phyloP scores from a whole-genome alignment of 495 filamentous ascomycete genomes.

The Penicillium cosmopolitanum region DNA sequence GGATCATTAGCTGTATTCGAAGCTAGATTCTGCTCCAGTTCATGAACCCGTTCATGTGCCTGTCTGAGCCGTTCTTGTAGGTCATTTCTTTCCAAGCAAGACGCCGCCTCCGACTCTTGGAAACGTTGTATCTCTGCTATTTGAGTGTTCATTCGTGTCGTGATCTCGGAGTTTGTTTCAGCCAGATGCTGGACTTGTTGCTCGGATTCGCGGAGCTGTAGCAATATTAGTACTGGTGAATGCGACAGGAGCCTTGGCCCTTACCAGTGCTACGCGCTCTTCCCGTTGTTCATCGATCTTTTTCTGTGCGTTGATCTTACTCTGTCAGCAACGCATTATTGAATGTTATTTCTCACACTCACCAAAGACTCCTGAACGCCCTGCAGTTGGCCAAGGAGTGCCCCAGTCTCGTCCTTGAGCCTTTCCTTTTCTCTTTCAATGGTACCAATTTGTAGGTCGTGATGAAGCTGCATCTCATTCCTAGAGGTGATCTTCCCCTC shows the following conservation, averaged over 20 bases:
- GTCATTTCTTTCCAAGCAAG: slow-evolving; percentile 20
- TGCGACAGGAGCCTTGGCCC: neutral
- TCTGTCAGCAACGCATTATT: slow-evolving; percentile 22
- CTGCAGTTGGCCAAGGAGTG: slow-evolving; percentile 22
- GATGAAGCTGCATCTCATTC: slow-evolving; percentile 25
- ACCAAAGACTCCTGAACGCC: slow-evolving; percentile 32
- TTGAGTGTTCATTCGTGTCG: slow-evolving; percentile 19
- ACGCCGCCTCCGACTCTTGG: slow-evolving; percentile 24
- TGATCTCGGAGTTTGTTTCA: slow-evolving; percentile 18
- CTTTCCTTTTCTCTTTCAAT: slow-evolving; percentile 28
- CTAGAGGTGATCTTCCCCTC: slow-evolving; percentile 23
- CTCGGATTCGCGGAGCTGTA: slow-evolving; percentile 27
- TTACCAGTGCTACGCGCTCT: slow-evolving; percentile 22
- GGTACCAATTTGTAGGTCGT: slow-evolving; percentile 28
- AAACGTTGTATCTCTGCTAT: slow-evolving; percentile 27
- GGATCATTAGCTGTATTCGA: neutral
- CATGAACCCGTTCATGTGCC: slow-evolving; percentile 22
- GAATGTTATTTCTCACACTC: slow-evolving; percentile 6
- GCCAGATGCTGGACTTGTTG: slow-evolving; percentile 28
- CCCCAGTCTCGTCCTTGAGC: slow-evolving; percentile 17
- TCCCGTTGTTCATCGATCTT: slow-evolving; percentile 6
- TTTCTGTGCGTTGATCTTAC: slow-evolving; percentile 8
- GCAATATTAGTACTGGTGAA: neutral
- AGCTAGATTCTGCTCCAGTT: slow-evolving; percentile 22
- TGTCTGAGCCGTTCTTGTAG: slow-evolving; percentile 29